Base-by-base conservation (phyloP, 192 early-diverging fungal species). In the Dimargaris verticillata region DNA sequence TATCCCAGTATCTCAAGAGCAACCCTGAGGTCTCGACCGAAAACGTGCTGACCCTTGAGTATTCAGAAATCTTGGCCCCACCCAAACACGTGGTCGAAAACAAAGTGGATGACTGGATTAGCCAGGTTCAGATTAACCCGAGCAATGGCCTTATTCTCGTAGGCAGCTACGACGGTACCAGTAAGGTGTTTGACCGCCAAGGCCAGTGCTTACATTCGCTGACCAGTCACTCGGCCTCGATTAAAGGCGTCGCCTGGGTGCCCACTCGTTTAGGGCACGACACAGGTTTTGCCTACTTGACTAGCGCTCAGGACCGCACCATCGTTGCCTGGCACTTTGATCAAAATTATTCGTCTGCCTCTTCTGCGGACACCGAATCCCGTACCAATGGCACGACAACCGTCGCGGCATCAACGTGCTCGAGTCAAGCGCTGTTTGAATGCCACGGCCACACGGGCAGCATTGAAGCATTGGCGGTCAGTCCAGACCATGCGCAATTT, bases 101-200 rank as follows among this genome's bases (percentile, higher is more conserved):
- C 63, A 81, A 91, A 65, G 91, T 93, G 62, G 91, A 96, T 64
- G 95, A 97, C 69, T 97, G 95, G 95, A 86, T 97, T 62, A 84
- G 84, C 62, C 83, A 84, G 26, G 87, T 89, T 12, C 57, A 64
- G 0, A 66, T 68, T 28, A 55, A 10, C 0, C 47, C 61, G 0
- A 38, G 33, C 33, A 50, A 13, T 28, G 48, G 28, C 17, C 25
- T 28, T 2, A 14, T 62, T 20, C 28, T 62, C 2, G 22, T 20
- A 9, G 47, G 45, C 9, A 24, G 61, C 28, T 62, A 62, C 26
- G 53, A 55, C 33, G 53, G 53, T 28, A 55, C 53, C 28, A 28
- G 22, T 25, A 55, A 55, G 53, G 33, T 55, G 17, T 55, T 26
- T 38, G 33, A 28, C 53, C 33, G 18, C 1, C 17, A 38, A 0